Evolutionary conservation across 768 basidiomycete genomes (phyloP), one percentile per base, ranked within the genome.

Genomic region (Lentinula detonsa): DNA sequence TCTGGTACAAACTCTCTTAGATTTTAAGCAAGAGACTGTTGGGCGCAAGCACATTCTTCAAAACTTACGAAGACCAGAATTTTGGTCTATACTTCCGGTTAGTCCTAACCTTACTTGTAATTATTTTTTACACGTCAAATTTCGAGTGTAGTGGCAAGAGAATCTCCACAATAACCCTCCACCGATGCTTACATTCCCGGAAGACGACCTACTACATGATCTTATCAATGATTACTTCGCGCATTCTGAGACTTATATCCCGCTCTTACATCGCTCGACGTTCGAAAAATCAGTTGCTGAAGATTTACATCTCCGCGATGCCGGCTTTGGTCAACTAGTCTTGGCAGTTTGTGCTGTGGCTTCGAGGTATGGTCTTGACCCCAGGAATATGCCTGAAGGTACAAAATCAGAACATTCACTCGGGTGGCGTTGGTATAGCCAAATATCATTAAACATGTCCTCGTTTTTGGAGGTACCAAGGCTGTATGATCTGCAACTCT

Each of bases 231-330:
- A 79, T 23, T 93, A 87, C 65, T 96, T 95, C 68, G 65, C 63
- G 0, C 65, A 82, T 35, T 63, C 80, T 62, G 88, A 92, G 64
- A 62, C 69, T 3, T 76, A 82, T 52, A 66, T 81, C 1, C 91
- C 92, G 1, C 74, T 95, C 5, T 73, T 96, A 2, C 92, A 94
- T 67, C 82, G 85, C 0, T 85, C 85, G 0, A 83, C 83, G n/a
- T 93, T 95, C 63, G 79, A 86, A 49, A 71, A 71, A 37, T 75
- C 78, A 31, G 69, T 88, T 43, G 67, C 68, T 1, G 75, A 81
- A 6, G 79, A 80, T 1, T 65, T 84, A 3, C 85, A 91, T 67
- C 68, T 75, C 8, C 72, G 67, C 2, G 80, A 90, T 60, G 18
- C 74, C 1, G 66, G 71, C 0, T 86, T 88, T 64, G 76, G 73